These are phyloP conservation scores for Boeremia lycopersici DNA, from an alignment of 2,329 filamentous ascomycete species.

Conservation along the genomic window DNA sequence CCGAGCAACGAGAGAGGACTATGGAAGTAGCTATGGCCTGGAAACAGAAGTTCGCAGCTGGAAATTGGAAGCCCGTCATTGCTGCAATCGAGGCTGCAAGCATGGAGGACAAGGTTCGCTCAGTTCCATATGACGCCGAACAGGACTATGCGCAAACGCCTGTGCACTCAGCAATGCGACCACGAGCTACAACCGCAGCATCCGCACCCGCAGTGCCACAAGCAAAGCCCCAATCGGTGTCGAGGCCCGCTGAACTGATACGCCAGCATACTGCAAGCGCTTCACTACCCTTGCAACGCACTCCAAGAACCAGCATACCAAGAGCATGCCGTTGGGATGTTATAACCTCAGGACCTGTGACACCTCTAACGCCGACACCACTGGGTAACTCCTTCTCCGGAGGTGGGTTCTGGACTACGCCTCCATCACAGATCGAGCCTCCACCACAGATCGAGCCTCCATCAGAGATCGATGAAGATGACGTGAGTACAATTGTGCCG, in stretches of 20 bases:
- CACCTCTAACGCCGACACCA: constrained; percentile 20
- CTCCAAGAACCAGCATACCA: constrained; percentile 8
- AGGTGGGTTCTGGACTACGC: constrained; percentile 22
- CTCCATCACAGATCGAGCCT: neutral
- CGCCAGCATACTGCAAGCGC: neutral
- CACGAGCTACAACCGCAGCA: constrained; percentile 1
- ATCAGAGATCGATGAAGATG: neutral
- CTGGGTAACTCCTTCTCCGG: constrained; percentile 25
- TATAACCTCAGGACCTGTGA: constrained; percentile 13
- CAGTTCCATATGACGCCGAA: neutral
- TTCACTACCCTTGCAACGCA: neutral
- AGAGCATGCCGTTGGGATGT: constrained; percentile 25
- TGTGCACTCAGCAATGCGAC: neutral
- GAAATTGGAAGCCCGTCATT: constrained; percentile 14
- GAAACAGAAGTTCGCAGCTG: constrained; percentile 19
- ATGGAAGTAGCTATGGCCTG: constrained; percentile 17
- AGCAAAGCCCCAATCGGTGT: neutral
- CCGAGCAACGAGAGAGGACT: constrained; percentile 13
- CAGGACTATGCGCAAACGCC: neutral
- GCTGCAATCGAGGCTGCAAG: constrained; percentile 7
- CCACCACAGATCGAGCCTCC: neutral
- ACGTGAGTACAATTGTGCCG: neutral
- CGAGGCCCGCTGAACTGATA: neutral
- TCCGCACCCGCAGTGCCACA: constrained; percentile 4
- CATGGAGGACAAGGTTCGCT: constrained; percentile 6